These are phyloP conservation scores for Dendrobium catenatum DNA, from an alignment of 106 monocot species.

Conservation along the genomic window DNA sequence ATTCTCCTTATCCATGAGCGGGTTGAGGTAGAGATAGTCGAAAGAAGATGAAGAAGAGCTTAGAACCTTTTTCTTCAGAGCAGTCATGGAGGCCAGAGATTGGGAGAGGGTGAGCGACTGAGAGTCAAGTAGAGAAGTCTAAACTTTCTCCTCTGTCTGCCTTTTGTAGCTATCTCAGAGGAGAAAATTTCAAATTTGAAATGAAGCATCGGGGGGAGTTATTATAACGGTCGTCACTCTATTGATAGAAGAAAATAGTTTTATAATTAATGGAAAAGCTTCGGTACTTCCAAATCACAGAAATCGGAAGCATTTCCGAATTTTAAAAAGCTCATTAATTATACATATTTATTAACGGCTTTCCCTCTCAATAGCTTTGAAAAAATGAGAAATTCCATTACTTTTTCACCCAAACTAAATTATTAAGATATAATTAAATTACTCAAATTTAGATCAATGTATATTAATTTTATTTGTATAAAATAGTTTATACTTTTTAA, in stretches of 20 bases:
- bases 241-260: not conserved
- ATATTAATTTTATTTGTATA: no score
- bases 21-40: slow-evolving; percentile 20
- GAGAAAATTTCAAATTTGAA: slow-evolving; percentile 7
- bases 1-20: slow-evolving; percentile 43
- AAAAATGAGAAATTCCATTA: no score
- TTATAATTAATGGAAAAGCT: not conserved
- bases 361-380: no score
- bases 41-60: slow-evolving; percentile 20
- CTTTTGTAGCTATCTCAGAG: not conserved
- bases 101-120: not conserved
- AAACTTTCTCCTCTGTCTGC: not conserved
- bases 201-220: not conserved
- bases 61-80: no score
- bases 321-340: no score
- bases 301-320: no score
- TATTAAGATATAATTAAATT: no score
- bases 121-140: not conserved
- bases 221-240: not conserved
- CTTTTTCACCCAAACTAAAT: no score
- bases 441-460: no score
- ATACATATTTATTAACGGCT: no score
- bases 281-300: no score
- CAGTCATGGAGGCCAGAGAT: slow-evolving; percentile 1
- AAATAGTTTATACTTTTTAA: no score